phyloP scores from a whole-genome alignment of 2,329 filamentous ascomycete genomes.

The Pseudopyricularia cyperi region DNA sequence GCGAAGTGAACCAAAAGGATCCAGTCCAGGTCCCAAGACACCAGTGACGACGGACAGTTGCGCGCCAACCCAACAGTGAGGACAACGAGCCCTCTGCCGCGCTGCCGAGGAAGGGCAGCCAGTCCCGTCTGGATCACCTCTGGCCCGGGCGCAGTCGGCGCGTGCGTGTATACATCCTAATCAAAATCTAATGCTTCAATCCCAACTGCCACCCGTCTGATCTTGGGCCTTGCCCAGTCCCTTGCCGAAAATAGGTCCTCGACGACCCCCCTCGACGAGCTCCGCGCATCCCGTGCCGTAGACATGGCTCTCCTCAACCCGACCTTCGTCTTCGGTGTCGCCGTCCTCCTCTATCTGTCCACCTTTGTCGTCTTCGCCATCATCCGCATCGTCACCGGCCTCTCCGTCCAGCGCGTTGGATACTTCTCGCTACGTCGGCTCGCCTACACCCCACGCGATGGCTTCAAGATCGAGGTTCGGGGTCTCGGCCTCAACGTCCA shows the following conservation, averaged over 20 bases:
- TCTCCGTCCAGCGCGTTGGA: constrained; percentile 91
- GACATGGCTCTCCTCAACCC: constrained; percentile 55
- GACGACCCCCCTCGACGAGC: no score
- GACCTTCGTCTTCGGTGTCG: constrained; percentile 74
- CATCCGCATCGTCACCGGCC: constrained; percentile 78
- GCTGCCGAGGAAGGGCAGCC: no score
- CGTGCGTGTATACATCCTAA: background rate
- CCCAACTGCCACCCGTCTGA: background rate
- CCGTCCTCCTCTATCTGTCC: constrained; percentile 76
- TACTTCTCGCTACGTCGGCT: constrained; percentile 86
- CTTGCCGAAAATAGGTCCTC: background rate
- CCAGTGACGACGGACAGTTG: no score
- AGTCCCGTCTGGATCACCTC: background rate
- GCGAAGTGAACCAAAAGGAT: background rate
- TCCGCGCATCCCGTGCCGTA: background rate
- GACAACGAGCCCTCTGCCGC: no score
- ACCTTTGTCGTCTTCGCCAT: constrained; percentile 92
- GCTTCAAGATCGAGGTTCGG: constrained; percentile 77
- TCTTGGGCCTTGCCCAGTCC: background rate
- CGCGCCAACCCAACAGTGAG: no score
- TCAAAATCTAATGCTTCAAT: background rate
- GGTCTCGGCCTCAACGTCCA: constrained; percentile 81
- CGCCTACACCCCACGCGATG: constrained; percentile 79
- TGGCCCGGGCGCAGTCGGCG: background rate
- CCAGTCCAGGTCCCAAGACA: no score